Evolutionary conservation across 331 rosid species (phyloP), one percentile per base, ranked within the genome.

Genomic region (Stylosanthes scabra): DNA sequence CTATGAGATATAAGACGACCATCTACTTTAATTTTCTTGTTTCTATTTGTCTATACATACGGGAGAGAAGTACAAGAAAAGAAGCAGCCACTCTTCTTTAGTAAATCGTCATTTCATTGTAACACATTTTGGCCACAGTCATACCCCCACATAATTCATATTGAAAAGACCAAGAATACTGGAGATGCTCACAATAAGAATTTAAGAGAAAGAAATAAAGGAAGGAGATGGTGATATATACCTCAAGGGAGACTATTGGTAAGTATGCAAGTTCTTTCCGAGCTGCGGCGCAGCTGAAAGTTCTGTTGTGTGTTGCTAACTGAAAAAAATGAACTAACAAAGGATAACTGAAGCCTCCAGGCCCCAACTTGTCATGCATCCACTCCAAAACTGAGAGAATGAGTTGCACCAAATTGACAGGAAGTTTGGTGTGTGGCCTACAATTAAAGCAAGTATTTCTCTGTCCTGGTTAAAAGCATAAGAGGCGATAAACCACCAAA

Each of bases 351-450:
- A 80, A 80, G 69, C 72, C 76, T 78, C 63, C 63, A 59, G 81
- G 67, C 42, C 87, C 86, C 50, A 83, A 78, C 58, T 82, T 87
- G 74, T 82, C 82, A 54, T 91, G 72, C 20, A 83, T 64, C 89
- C 86, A 69, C 80, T 84, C 86, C 52, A 87, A 28, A 72, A 87
- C 76, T 63, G 86, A 59, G 52, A 89, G 76, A 66, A 89, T 63
- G 62, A 59, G 71, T 83, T 70, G 75, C 82, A 74, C 87, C 84
- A 93, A 75, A 77, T 59, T 83, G 68, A 62, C 80, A 29, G 98
- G 98, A 74, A 93, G 84, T 83, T 87, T 93, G 74, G 87, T 68
- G 60, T 75, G 74, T 54, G 97, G 96, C 82, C 97, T 93, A 88
- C 81, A 85, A 74, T 76, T 62, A 66, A 58, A 52, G 28, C 52